Evolutionary conservation across 345 rosid genomes (phyloP).

Genomic region (Fremontodendron californicum): DNA sequence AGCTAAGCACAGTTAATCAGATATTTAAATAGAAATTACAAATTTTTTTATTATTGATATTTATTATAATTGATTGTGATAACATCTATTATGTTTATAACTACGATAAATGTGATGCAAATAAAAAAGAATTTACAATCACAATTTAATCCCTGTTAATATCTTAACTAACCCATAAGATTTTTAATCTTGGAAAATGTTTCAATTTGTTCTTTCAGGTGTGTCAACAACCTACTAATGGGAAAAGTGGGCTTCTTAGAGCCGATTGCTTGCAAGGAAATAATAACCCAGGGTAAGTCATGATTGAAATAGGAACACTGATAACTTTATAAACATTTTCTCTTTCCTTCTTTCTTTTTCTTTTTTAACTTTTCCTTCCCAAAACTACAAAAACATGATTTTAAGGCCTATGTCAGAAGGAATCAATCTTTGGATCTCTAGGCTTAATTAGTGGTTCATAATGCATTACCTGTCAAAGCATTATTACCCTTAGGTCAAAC

Average conservation of each 20-base stretch:
- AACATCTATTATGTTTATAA: no score
- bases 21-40: no score
- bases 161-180: not conserved
- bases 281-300: slow-evolving; percentile 47
- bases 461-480: slow-evolving; percentile 3
- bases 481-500: slow-evolving; percentile 16
- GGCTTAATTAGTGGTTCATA: not conserved
- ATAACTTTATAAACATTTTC: not conserved
- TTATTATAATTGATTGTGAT: no score
- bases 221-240: slow-evolving; percentile 53
- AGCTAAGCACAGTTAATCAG: no score
- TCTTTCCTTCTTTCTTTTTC: not conserved
- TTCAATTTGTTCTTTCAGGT: slow-evolving; percentile 33
- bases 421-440: not conserved
- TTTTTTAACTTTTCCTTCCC: no score
- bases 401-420: not conserved
- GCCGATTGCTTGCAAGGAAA: slow-evolving; percentile 56
- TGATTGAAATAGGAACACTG: not conserved
- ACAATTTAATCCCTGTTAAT: no score
- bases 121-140: no score
- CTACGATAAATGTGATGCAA: no score
- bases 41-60: no score
- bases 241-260: slow-evolving; percentile 64
- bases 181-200: not conserved
- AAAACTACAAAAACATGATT: not conserved